Evolutionary conservation across 306 rosid genomes (phyloP), one percentile per base, ranked within the genome.

Genomic region (Dalbergia cochinchinensis): DNA sequence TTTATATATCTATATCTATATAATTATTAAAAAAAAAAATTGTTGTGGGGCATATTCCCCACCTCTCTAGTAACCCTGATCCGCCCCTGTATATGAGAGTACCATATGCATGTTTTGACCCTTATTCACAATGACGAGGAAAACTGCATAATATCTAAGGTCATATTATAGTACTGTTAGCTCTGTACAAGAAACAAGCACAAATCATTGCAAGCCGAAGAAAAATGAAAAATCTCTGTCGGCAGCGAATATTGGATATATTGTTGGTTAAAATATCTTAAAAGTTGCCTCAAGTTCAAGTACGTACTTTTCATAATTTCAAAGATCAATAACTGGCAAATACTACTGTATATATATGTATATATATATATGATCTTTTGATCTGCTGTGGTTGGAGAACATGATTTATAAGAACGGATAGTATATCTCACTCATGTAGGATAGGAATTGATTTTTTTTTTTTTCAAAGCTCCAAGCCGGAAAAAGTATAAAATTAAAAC

Each of bases 281-380:
- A 3, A 74, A 45, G 72, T 37, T 42, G 5, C 45, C 13, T 58
- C 37, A 42, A 55, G 45, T 68, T 54, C 31, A 26, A 26, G 31
- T 26, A 26, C 31, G 31, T 26, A 2, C 31, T 26, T 26, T 26
- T 26, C 31, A 37, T n/a, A n/a, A n/a, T 3, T 66, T n/a, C 42
- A 22, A 19, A 3, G 8, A 11, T 22, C 51, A 16, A 50, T 35
- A 72, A 72, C 65, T 72, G 19, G 58, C 77, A 37, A 73, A 73
- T 12, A 58, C 31, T 73, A 16, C 34, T 18, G 3, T 26, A 1
- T 20, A 20, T 20, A 20, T 20, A n/a, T n/a, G n/a, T n/a, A n/a
- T n/a, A 22, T 1, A 22, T 22, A 1, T 22, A 22, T 22, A 0
- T n/a, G 53, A 71, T 34, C 4, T 39, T 16, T 33, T 53, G 4